Base-by-base conservation (phyloP, 495 filamentous ascomycete genomes). In the Cladorrhinum samala region DNA sequence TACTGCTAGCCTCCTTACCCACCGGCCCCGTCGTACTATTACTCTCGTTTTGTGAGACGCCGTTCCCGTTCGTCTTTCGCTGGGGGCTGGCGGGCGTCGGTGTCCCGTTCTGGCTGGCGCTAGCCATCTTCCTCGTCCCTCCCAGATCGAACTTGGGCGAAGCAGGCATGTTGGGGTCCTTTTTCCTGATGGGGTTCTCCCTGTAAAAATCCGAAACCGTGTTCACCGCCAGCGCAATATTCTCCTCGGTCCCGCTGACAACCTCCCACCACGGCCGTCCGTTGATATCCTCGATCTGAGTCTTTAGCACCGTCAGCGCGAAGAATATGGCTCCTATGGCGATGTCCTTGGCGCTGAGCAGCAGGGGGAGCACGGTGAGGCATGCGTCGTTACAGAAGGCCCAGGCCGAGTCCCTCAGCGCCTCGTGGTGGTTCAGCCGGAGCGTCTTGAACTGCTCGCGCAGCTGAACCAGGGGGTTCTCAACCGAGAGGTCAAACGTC, bases 401-500 rank as follows among this genome's bases (percentile, higher is more conserved):
- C 86, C 92, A 96, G 2, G 88, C 83, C 2, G 89, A 82, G 64
- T 94, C 87, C 49, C 92, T 83, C 20, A 97, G 69, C 21, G 72
- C 67, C 66, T 89, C 86, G 65, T 90, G 82, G 52, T 90, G 82
- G 50, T 85, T 78, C 33, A 87, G 71, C 27, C 78, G 73, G 51
- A 95, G 76, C 60, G 77, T 82, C 36, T 79, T 75, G 18, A 95
- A 77, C 59, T 87, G 82, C 9, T 92, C 82, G 72, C 86, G 90
- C 20, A 96, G 80, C 27, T 83, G 80, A 52, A 82, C 80, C 70
- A 96, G 89, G 2, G 94, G 91, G 45, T 85, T 82, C 56, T 95
- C 87, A 27, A 96, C 73, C 66, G 88, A 84, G 27, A 99, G 70
- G 68, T 99, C 94, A 65, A 99, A 99, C 64, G 93, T 97, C 30